phyloP scores from a whole-genome alignment of 2,329 filamentous ascomycete species.

The Sphaerulina musiva region DNA sequence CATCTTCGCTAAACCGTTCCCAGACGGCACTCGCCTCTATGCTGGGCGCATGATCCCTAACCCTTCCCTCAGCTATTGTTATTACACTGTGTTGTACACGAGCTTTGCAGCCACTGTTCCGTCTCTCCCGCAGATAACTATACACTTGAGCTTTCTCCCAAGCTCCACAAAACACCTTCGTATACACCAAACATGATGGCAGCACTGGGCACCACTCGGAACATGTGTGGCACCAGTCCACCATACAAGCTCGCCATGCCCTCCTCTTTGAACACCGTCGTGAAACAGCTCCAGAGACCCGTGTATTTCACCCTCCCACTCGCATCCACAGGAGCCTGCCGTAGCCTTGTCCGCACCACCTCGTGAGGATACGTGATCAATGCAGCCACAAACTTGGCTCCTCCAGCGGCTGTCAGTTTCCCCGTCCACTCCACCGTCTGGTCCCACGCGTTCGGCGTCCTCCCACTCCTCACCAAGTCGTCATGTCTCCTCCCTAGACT shows the following conservation, averaged over 20 bases:
- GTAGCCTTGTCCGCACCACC: slow-evolving; percentile 74
- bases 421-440: slow-evolving; percentile 69
- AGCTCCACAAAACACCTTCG: slow-evolving; percentile 44
- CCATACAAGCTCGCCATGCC: slow-evolving; percentile 81
- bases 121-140: slow-evolving; percentile 14
- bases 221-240: slow-evolving; percentile 82
- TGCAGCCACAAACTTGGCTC: slow-evolving; percentile 78
- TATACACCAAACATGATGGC: slow-evolving; percentile 96
- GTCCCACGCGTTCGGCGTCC: slow-evolving; percentile 64
- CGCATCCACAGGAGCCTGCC: slow-evolving; percentile 65
- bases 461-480: slow-evolving; percentile 49
- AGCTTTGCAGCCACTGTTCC: not conserved
- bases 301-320: slow-evolving; percentile 67
- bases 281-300: slow-evolving; percentile 81
- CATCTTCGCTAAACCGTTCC: too few species aligned
- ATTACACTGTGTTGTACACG: slow-evolving; percentile 6
- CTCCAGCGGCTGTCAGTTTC: slow-evolving; percentile 70
- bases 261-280: slow-evolving; percentile 79
- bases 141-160: slow-evolving; percentile 42
- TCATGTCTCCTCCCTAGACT: slow-evolving; percentile 60
- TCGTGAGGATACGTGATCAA: slow-evolving; percentile 88
- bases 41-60: too few species aligned
- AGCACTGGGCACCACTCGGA: slow-evolving; percentile 84
- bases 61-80: not conserved
- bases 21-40: too few species aligned